These are phyloP conservation scores for Blastocystis sp. DNA, from an alignment of 352 stramenopile species.

Conservation along the genomic window DNA sequence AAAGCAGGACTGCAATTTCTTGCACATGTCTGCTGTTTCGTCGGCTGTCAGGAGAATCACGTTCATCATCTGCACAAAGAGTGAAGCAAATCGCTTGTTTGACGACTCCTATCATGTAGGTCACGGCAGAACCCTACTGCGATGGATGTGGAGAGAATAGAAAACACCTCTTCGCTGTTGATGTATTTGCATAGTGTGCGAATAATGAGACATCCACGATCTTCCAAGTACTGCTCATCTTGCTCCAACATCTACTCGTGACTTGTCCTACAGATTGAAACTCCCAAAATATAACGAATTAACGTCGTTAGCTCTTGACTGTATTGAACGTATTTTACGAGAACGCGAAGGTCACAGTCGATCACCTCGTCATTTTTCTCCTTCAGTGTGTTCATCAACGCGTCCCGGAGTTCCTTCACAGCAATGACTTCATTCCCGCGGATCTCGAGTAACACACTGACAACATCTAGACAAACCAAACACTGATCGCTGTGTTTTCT, in stretches of 20 bases:
- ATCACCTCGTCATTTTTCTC: conserved; percentile 43
- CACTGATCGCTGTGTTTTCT: not conserved
- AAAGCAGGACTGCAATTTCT: conserved; percentile 70
- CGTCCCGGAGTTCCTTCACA: not conserved
- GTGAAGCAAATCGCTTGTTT: conserved; percentile 87
- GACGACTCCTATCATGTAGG: conserved; percentile 57
- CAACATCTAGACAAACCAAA: conserved; percentile 20
- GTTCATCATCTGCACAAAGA: conserved; percentile 98
- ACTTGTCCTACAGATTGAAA: not conserved
- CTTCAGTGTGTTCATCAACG: conserved; percentile 11
- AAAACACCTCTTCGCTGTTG: conserved; percentile 93
- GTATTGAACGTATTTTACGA: conserved; percentile 44
- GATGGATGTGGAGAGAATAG: conserved; percentile 80
- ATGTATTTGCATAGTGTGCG: conserved; percentile 93
- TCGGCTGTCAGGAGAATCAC: conserved; percentile 95
- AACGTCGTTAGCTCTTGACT: not conserved
- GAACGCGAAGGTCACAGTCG: not conserved
- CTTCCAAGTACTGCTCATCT: conserved; percentile 73
- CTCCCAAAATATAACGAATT: not conserved
- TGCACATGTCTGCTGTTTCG: conserved; percentile 70
- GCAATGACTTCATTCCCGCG: not conserved
- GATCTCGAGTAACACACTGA: not conserved
- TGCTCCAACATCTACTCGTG: conserved; percentile 17
- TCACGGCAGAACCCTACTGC: not conserved
- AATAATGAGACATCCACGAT: conserved; percentile 91